These are phyloP conservation scores for Coniochaeta prunicola DNA, from an alignment of 2,329 filamentous ascomycete species.

Conservation along the genomic window DNA sequence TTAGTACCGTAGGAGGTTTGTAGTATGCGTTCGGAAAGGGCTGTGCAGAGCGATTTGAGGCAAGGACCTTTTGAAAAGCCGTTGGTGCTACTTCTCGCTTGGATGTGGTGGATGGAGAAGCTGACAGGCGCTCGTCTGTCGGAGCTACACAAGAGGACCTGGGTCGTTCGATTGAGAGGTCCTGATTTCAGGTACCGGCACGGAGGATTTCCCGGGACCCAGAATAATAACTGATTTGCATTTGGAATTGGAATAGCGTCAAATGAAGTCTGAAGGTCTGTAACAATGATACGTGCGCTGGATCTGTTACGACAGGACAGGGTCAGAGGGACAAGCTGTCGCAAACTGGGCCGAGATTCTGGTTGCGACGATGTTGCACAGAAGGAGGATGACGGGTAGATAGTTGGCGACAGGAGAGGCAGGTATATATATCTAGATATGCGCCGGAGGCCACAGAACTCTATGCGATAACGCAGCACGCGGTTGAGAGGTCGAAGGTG, in stretches of 20 bases:
- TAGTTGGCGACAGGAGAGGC: not conserved
- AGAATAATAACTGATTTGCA: not conserved
- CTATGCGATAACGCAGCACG: not conserved
- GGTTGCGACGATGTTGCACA: not conserved
- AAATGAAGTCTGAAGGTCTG: not conserved
- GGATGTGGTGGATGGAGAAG: not conserved
- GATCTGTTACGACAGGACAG: not conserved
- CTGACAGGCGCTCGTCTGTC: not conserved
- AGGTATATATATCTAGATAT: not conserved
- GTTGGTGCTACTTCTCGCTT: not conserved
- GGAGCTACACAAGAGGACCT: no score
- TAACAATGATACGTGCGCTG: not conserved
- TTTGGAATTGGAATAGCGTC: not conserved
- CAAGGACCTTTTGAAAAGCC: not conserved
- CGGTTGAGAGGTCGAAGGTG: not conserved
- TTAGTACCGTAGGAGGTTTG: not conserved
- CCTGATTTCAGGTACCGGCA: not conserved
- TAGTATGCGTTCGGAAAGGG: not conserved
- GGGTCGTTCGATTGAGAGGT: not conserved
- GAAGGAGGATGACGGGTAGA: not conserved
- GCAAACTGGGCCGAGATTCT: not conserved
- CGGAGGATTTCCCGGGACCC: not conserved
- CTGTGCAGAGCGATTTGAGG: not conserved
- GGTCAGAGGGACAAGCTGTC: not conserved
- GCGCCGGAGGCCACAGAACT: not conserved